These are phyloP conservation scores for Plicaturopsis crispa DNA, from an alignment of 768 basidiomycete species.

Conservation along the genomic window DNA sequence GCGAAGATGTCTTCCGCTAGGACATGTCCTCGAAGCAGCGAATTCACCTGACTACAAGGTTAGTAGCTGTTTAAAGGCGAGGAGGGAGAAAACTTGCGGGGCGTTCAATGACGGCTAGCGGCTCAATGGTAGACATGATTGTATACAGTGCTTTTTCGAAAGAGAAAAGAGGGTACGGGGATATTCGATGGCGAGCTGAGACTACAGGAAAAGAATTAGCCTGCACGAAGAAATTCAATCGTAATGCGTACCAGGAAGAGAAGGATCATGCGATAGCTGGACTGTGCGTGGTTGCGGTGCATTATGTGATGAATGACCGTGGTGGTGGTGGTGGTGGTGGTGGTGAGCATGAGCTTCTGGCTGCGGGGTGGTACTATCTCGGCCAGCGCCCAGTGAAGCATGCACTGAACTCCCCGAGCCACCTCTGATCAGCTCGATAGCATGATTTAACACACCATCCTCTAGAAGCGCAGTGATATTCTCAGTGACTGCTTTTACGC, in stretches of 20 bases:
- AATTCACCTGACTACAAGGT: slow-evolving; percentile 40
- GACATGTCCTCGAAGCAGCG: slow-evolving; percentile 54
- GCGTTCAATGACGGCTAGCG: slow-evolving; percentile 29
- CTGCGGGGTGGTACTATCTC: slow-evolving; percentile 2
- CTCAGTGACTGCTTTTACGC: slow-evolving; percentile 79
- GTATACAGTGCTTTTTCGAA: slow-evolving; percentile 56
- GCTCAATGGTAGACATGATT: slow-evolving; percentile 41
- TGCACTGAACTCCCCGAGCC: slow-evolving; percentile 59
- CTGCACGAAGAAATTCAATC: neutral
- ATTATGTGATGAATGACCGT: slow-evolving; percentile 27
- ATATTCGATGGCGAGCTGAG: slow-evolving; percentile 63
- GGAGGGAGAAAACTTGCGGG: slow-evolving; percentile 29
- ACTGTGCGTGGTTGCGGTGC: slow-evolving; percentile 49
- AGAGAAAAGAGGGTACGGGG: slow-evolving; percentile 68
- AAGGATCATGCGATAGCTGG: slow-evolving; percentile 63
- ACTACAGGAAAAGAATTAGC: slow-evolving; percentile 30
- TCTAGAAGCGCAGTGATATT: slow-evolving; percentile 57
- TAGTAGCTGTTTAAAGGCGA: no score
- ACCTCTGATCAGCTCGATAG: slow-evolving; percentile 64
- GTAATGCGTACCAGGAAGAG: slow-evolving; percentile 47
- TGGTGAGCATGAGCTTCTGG: slow-evolving; percentile 17
- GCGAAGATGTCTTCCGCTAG: slow-evolving; percentile 73
- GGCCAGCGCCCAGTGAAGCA: slow-evolving; percentile 30
- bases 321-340: slow-evolving; percentile 19
- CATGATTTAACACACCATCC: slow-evolving; percentile 56